Base-by-base conservation (phyloP, 2,329 filamentous ascomycete species). In the Pseudogymnoascus sp. region DNA sequence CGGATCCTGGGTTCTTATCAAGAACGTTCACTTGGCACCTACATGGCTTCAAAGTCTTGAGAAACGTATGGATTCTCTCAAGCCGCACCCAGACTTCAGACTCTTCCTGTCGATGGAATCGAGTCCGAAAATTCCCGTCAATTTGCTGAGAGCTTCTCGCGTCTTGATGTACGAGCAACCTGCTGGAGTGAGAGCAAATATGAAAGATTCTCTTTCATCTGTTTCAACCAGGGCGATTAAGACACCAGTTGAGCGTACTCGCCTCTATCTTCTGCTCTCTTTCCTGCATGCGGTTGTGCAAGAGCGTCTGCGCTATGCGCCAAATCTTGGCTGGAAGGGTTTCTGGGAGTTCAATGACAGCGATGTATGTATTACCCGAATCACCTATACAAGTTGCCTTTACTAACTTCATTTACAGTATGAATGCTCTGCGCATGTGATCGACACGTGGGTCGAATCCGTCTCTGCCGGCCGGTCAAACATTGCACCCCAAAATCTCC, bases 341-440 rank as follows among this genome's bases (percentile, higher is more conserved):
- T 96, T 96, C 80, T 99, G 95, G 94, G 95, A 99, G 74, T 99
- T 99, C 74, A 99, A 99, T 71, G 95, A 99, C 74, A 95, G 92
- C 67, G 94, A 99, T 75, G 90, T 95, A 83, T 88, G 89, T 85
- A 65, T 35, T 62, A 10, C n/a, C 56, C 19, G 48, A 19, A 30
- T 13, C 62, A 68, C 71, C 64, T 55, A 18, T 33, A 65, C 59
- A 63, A 59, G 26, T 28, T 34, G 10, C 19, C 59, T 52, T 38
- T 67, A 59, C 73, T 78, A 69, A 75, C 34, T 28, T 57, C 19
- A 21, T 30, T 10, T 57, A 59, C 67, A 94, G 89, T 97, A 97
- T 74, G 92, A 99, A 80, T 99, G 94, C 75, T 96, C 89, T 48
- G 90, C 90, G 59, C 94, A 90, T 73, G 95, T 99, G 65, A 90